Evolutionary conservation across 1,284 basidiomycete species (phyloP).

Genomic region (Microbotryum saponariae): DNA sequence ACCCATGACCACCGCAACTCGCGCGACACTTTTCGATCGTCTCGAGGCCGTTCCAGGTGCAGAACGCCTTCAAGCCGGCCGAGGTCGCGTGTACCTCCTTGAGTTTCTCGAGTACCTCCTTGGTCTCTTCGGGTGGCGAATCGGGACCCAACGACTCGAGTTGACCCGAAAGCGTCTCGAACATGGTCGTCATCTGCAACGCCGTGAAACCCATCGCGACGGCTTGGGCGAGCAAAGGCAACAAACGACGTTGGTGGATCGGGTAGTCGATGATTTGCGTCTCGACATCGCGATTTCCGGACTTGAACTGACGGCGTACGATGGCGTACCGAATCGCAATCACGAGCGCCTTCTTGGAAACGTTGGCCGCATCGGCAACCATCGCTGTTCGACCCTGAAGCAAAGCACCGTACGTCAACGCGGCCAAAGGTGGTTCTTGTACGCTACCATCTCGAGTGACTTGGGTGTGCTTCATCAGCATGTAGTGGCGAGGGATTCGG

Average conservation of each 20-base stretch:
- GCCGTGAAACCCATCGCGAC: slow-evolving; percentile 52
- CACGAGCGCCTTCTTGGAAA: slow-evolving; percentile 52
- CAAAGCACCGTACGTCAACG: slow-evolving; percentile 53
- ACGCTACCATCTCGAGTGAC: slow-evolving; percentile 47
- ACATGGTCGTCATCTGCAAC: slow-evolving; percentile 39
- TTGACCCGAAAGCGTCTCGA: slow-evolving; percentile 45
- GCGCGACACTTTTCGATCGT: slow-evolving; percentile 51
- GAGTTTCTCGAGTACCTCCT: slow-evolving; percentile 46
- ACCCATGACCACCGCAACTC: slow-evolving; percentile 54
- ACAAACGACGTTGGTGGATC: slow-evolving; percentile 52
- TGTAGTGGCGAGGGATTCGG: slow-evolving; percentile 50
- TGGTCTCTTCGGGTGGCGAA: slow-evolving; percentile 39
- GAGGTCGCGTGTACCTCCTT: slow-evolving; percentile 54
- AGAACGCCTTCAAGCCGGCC: slow-evolving; percentile 54
- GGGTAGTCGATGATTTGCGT: slow-evolving; percentile 54
- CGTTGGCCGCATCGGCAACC: slow-evolving; percentile 50
- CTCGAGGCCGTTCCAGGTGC: slow-evolving; percentile 52
- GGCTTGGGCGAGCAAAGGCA: slow-evolving; percentile 52
- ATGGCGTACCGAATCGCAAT: slow-evolving; percentile 52
- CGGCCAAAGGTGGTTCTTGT: slow-evolving; percentile 48
- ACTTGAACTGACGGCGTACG: slow-evolving; percentile 50
- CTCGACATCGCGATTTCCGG: slow-evolving; percentile 45
- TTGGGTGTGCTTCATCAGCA: slow-evolving; percentile 56
- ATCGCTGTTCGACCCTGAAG: slow-evolving; percentile 51
- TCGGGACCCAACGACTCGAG: slow-evolving; percentile 49